phyloP scores from a whole-genome alignment of 352 stramenopile species.

The Bremia lactucae region DNA sequence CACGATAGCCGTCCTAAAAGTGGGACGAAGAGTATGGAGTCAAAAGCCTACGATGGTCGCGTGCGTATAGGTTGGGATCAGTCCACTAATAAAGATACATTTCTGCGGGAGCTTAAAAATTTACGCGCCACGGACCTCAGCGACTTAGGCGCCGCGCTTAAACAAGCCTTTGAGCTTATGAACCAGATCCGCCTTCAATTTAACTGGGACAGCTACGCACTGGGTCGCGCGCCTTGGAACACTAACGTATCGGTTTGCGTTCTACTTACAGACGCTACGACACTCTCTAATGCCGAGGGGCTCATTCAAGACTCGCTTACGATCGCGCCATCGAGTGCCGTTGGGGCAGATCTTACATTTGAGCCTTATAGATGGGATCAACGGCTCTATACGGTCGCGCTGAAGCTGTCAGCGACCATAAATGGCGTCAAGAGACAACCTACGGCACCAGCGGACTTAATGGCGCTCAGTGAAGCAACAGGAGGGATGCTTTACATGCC shows the following conservation, averaged over 20 bases:
- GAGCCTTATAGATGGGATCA: constrained; percentile 84
- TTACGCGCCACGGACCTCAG: constrained; percentile 69
- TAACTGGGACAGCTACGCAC: constrained; percentile 81
- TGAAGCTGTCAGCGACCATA: constrained; percentile 71
- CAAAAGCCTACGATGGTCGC: constrained; percentile 39
- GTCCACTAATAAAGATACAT: constrained; percentile 77
- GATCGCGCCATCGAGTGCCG: constrained; percentile 51
- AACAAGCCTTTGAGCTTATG: constrained; percentile 81
- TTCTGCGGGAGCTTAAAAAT: constrained; percentile 77
- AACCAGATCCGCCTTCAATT: constrained; percentile 84
- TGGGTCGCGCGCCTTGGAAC: constrained; percentile 71
- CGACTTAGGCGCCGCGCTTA: constrained; percentile 57
- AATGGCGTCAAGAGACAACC: constrained; percentile 36
- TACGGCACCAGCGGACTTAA: constrained; percentile 54
- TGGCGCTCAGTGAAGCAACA: constrained; percentile 77
- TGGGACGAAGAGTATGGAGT: constrained; percentile 2
- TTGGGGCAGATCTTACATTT: constrained; percentile 67
- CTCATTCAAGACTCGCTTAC: constrained; percentile 64
- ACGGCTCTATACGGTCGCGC: constrained; percentile 64
- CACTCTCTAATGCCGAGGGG: constrained; percentile 49
- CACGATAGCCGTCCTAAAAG: constrained; percentile 19
- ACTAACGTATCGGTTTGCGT: constrained; percentile 78
- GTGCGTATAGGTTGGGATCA: constrained; percentile 82
- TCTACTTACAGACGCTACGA: constrained; percentile 72
- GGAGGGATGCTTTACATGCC: constrained; percentile 77